Percentiles rank a stretch among this genome's conserved stretches.
These are phyloP conservation scores for Aspergillus cejpii DNA, from an alignment of 2,329 filamentous ascomycete species.

Conservation along the genomic window DNA sequence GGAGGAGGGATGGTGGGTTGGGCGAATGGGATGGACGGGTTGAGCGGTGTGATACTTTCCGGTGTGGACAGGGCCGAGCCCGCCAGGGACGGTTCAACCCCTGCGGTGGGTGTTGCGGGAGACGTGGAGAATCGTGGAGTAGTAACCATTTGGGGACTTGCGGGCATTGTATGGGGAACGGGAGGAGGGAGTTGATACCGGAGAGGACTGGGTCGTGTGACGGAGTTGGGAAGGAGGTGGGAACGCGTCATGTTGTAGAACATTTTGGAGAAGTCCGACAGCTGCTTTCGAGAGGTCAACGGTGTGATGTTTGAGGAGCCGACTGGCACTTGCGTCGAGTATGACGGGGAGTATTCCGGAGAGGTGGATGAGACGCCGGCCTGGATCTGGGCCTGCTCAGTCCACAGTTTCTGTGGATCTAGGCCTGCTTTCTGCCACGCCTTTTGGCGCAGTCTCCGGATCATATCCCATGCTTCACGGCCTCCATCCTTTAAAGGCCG, in stretches of 20 bases:
- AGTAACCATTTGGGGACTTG: slow-evolving; percentile 6
- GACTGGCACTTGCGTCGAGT: slow-evolving; percentile 7
- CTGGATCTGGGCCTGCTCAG: slow-evolving; percentile 41
- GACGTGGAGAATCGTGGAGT: slow-evolving; percentile 13
- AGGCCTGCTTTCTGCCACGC: slow-evolving; percentile 46
- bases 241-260: slow-evolving; percentile 34
- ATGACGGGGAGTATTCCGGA: slow-evolving; percentile 14
- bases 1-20: slow-evolving; percentile 8
- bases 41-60: slow-evolving; percentile 9
- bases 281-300: slow-evolving; percentile 14
- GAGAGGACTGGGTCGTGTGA: slow-evolving; percentile 21
- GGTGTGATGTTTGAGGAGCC: slow-evolving; percentile 8
- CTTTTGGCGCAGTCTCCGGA: slow-evolving; percentile 42
- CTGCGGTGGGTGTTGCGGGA: slow-evolving; percentile 5
- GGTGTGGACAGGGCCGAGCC: slow-evolving; percentile 14
- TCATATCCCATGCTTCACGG: slow-evolving; percentile 46
- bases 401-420: slow-evolving; percentile 43
- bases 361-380: slow-evolving; percentile 26
- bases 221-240: slow-evolving; percentile 23
- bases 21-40: slow-evolving; percentile 5
- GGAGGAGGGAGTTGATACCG: slow-evolving; percentile 20
- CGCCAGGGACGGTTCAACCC: slow-evolving; percentile 7
- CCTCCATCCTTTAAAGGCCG: slow-evolving; percentile 43
- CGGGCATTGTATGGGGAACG: slow-evolving; percentile 5
- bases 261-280: slow-evolving; percentile 29